Evolutionary conservation across 2,329 filamentous ascomycete species (phyloP).

Genomic region (Calcarisporium arbuscula): DNA sequence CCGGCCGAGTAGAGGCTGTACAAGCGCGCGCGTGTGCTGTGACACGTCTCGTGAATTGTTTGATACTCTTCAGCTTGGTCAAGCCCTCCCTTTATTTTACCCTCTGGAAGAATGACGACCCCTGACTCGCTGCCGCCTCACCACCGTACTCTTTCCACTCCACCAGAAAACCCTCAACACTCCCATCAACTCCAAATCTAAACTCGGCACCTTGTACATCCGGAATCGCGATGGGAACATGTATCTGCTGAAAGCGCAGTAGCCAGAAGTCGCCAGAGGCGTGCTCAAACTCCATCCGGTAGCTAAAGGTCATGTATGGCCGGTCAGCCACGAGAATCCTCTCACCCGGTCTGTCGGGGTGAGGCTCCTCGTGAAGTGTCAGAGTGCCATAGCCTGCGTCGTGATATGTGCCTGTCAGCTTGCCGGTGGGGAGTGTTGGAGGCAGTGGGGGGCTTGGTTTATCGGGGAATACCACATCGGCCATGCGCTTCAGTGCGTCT

Average conservation of each 20-base stretch:
- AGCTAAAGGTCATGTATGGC: slow-evolving; percentile 14
- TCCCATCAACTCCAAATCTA: slow-evolving; percentile 5
- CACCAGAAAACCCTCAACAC: slow-evolving; percentile 4
- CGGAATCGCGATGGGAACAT: no score
- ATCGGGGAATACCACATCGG: slow-evolving; percentile 30
- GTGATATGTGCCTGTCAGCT: slow-evolving; percentile 34
- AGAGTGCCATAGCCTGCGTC: slow-evolving; percentile 33
- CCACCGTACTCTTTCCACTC: no score
- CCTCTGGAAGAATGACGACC: no score
- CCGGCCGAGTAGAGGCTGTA: no score
- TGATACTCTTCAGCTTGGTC: no score
- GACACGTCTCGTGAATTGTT: no score
- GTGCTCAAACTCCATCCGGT: slow-evolving; percentile 16
- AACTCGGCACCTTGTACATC: slow-evolving; percentile 12
- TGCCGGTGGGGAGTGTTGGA: slow-evolving; percentile 26
- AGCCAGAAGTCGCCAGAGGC: slow-evolving; percentile 23
- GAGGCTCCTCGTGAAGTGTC: slow-evolving; percentile 11
- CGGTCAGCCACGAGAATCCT: slow-evolving; percentile 18
- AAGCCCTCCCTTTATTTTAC: no score
- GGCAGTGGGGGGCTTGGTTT: slow-evolving; percentile 27
- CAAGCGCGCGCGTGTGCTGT: no score
- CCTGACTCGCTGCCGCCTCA: no score
- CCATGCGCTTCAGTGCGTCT: no score
- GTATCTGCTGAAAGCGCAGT: no score
- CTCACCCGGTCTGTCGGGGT: slow-evolving; percentile 7